Percentiles rank a stretch among this genome's conserved stretches.
Evolutionary conservation across 2,329 filamentous ascomycete genomes (phyloP).

Genomic region (Clonostachys byssicola): DNA sequence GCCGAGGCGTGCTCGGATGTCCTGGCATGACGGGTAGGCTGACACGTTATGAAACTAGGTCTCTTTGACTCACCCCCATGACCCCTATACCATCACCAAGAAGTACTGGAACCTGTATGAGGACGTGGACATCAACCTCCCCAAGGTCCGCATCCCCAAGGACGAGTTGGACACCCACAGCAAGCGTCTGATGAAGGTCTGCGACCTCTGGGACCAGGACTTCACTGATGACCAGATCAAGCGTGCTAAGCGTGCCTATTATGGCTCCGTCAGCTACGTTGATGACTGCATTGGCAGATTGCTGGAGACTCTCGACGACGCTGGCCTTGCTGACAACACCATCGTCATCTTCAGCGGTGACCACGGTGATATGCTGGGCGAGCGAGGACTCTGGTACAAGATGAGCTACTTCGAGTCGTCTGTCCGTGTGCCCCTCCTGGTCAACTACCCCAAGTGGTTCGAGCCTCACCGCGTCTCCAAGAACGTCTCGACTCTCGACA

Average conservation of each 20-base stretch:
- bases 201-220: constrained; percentile 79
- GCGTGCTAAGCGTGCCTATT: constrained; percentile 82
- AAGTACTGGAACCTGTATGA: constrained; percentile 95
- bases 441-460: constrained; percentile 76
- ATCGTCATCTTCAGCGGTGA: constrained; percentile 91
- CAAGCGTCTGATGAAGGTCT: constrained; percentile 79
- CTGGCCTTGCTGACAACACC: constrained; percentile 77
- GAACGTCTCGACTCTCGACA: constrained; percentile 88
- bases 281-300: constrained; percentile 88
- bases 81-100: constrained; percentile 90
- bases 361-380: constrained; percentile 93
- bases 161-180: constrained; percentile 85
- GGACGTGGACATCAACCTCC: constrained; percentile 79
- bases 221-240: constrained; percentile 85
- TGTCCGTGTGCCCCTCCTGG: constrained; percentile 80
- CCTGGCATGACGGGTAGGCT: not conserved
- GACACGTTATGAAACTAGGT: constrained; percentile 40
- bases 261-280: constrained; percentile 88
- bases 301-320: constrained; percentile 72
- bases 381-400: constrained; percentile 93
- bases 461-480: constrained; percentile 70
- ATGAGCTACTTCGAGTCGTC: constrained; percentile 96
- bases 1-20: too few species aligned
- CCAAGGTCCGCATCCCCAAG: constrained; percentile 72
- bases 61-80: constrained; percentile 90